Base-by-base conservation (phyloP, 2,329 filamentous ascomycete species). In the Zymoseptoria tritici region DNA sequence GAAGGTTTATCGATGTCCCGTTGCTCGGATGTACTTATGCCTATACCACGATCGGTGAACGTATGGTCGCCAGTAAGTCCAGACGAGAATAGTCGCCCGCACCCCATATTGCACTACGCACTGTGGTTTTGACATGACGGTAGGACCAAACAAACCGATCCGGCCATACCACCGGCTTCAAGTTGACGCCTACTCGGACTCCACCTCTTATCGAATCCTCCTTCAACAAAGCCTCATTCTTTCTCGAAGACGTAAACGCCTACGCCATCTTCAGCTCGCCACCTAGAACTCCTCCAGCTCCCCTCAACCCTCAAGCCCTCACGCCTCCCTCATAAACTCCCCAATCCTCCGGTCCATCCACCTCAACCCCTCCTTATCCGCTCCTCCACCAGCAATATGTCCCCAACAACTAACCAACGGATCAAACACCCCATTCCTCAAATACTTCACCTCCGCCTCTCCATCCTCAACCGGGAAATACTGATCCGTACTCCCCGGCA, bases 381-480 rank as follows among this genome's bases (percentile, higher is more conserved):
- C 42, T 9, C 55, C 55, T 7, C 55, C 46, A 9, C 55, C 55
- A 52, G 55, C 55, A 24, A 57, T 57, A 21, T 57, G 55, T 24
- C 55, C 55, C 55, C 55, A 57, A 20, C 51, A 19, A 9, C 42
- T 50, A 7, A 49, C 19, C n/a, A 57, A 31, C 13, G 55, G 55
- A 51, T 57, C 55, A 57, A n/a, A 52, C 4, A 16, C 5, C 13
- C 55, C 55, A 31, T 57, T n/a, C 24, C 31, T 24, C 20, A 57
- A 19, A 42, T 24, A 57, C 24, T 52, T 20, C 4, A 57, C 55
- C 46, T 57, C 55, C 8, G 16, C 26, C 46, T 52, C 22, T 5
- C 55, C 55, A 8, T 57, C 55, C 46, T 24, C 46, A 9, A 46
- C 55, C 9, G 22, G 4, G 22, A 57, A 57, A 16, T 57, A 57